These are phyloP conservation scores for Bauhinia variegata DNA, from an alignment of 306 rosid genomes.

Conservation along the genomic window DNA sequence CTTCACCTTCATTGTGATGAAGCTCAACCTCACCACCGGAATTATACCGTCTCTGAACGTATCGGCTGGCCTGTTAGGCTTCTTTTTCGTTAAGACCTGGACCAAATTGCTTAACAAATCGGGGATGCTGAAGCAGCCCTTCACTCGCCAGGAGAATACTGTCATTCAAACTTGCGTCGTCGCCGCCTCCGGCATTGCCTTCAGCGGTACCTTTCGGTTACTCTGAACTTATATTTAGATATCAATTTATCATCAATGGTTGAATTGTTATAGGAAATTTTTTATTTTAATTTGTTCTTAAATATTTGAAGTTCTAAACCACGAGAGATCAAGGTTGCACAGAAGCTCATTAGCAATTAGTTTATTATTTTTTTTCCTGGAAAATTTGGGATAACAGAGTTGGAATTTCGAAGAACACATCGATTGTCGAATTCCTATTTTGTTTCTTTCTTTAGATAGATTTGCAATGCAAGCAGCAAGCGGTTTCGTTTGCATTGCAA, in stretches of 20 bases:
- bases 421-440: neutral
- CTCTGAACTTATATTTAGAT: neutral
- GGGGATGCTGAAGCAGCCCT: slow-evolving; percentile 34
- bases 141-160: slow-evolving; percentile 55
- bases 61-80: slow-evolving; percentile 53
- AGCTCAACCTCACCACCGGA: slow-evolving; percentile 49
- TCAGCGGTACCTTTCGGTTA: slow-evolving; percentile 38
- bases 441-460: no score
- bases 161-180: slow-evolving; percentile 58
- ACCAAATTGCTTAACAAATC: slow-evolving; percentile 33
- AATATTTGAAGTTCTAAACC: no score
- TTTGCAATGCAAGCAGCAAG: neutral
- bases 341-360: no score
- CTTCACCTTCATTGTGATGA: slow-evolving; percentile 58
- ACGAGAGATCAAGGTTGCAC: no score
- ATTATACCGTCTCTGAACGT: slow-evolving; percentile 52
- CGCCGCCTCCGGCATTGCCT: slow-evolving; percentile 51
- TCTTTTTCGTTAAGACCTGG: slow-evolving; percentile 53
- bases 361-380: no score
- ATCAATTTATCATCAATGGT: neutral
- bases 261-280: no score
- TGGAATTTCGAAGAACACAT: no score
- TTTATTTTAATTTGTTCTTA: no score
- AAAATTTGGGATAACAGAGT: no score
- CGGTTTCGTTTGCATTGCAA: neutral